phyloP scores from a whole-genome alignment of 176 grass and related monocot species.

The Zizania latifolia region DNA sequence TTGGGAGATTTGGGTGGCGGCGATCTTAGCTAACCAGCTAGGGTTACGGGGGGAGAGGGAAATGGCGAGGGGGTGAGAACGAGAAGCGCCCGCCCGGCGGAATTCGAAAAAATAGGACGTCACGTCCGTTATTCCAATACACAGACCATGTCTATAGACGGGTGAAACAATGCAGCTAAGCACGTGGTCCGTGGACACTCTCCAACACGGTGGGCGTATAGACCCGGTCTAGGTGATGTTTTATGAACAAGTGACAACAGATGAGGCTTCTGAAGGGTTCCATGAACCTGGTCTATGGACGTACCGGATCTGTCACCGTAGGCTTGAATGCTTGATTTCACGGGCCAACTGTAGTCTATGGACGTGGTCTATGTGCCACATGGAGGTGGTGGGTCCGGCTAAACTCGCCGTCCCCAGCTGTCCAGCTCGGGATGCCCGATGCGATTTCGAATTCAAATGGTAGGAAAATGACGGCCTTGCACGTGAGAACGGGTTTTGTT shows the following conservation, averaged over 20 bases:
- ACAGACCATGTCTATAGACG: neutral
- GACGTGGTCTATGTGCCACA: neutral
- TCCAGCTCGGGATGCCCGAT: no score
- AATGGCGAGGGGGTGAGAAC: constrained; percentile 18
- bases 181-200: neutral
- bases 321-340: no score
- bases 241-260: neutral
- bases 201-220: neutral
- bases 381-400: constrained; percentile 7
- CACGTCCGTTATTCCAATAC: neutral
- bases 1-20: neutral
- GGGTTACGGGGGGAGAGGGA: neutral
- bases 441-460: constrained; percentile 49
- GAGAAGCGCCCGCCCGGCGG: constrained; percentile 39
- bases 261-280: neutral
- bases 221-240: neutral
- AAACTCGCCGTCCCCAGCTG: neutral
- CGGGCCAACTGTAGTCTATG: no score
- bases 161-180: no score
- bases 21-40: constrained; percentile 6
- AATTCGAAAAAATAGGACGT: constrained; percentile 52
- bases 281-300: neutral
- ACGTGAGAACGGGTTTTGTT: neutral
- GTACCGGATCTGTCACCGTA: neutral
- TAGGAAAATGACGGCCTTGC: constrained; percentile 14